phyloP scores from a whole-genome alignment of 495 filamentous ascomycete genomes.

The Xylaria curta region DNA sequence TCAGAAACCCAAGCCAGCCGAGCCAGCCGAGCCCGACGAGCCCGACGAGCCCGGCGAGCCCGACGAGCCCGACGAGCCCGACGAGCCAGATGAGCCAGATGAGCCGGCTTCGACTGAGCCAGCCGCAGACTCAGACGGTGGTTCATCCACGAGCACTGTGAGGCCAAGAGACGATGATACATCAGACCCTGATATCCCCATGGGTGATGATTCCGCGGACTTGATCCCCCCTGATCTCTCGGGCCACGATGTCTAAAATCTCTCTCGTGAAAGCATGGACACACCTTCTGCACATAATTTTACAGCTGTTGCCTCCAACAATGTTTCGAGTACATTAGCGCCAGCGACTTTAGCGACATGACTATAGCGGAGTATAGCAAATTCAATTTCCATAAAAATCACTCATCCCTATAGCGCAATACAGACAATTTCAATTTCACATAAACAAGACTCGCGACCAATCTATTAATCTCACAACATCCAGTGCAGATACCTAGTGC shows the following conservation, averaged over 20 bases:
- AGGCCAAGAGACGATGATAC: too few species aligned
- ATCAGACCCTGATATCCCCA: background rate
- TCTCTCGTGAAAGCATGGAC: background rate
- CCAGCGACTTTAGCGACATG: background rate
- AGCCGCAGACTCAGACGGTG: background rate
- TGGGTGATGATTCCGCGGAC: background rate
- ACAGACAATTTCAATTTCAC: background rate
- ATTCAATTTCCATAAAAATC: background rate
- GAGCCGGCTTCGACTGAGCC: too few species aligned
- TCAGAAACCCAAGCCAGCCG: background rate
- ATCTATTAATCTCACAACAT: background rate
- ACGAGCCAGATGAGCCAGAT: too few species aligned
- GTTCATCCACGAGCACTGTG: background rate
- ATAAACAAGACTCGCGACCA: background rate
- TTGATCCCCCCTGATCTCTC: background rate
- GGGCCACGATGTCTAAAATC: background rate
- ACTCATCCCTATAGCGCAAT: background rate
- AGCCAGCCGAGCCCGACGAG: too few species aligned
- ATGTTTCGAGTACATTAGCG: background rate
- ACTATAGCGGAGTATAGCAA: background rate
- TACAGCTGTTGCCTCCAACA: background rate
- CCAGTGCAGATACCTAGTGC: conserved; percentile 6
- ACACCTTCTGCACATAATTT: background rate
- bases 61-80: too few species aligned
- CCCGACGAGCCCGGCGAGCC: too few species aligned